A percentile compares a stretch with the other conserved stretches of the same genome.
phyloP scores from a whole-genome alignment of 2,329 filamentous ascomycete species.

The Magnaporthales sp. region DNA sequence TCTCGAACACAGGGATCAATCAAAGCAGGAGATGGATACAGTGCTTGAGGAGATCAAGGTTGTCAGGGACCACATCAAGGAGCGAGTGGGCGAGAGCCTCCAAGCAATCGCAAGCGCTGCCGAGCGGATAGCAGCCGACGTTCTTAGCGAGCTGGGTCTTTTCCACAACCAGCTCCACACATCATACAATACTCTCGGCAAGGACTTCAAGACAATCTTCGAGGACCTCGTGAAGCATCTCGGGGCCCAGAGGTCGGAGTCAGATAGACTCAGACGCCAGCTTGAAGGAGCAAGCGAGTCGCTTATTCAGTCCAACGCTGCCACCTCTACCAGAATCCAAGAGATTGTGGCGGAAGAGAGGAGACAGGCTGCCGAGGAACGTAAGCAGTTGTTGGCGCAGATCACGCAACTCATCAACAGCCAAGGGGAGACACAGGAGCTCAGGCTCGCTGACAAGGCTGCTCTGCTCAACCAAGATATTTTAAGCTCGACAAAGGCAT shows the following conservation, averaged over 20 bases:
- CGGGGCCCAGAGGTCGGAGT: slow-evolving; percentile 67
- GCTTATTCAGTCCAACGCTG: slow-evolving; percentile 59
- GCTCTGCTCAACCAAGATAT: slow-evolving; percentile 57
- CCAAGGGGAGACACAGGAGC: slow-evolving; percentile 65
- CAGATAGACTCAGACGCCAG: slow-evolving; percentile 62
- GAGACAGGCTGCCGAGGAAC: slow-evolving; percentile 61
- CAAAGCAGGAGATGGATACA: slow-evolving; percentile 81
- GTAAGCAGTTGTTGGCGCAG: slow-evolving; percentile 63
- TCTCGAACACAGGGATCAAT: slow-evolving; percentile 55
- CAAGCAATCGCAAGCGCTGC: slow-evolving; percentile 76
- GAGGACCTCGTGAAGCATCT: slow-evolving; percentile 72
- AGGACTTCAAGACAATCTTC: slow-evolving; percentile 79
- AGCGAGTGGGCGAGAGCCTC: slow-evolving; percentile 74
- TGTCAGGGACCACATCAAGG: slow-evolving; percentile 82
- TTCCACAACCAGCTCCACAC: slow-evolving; percentile 75
- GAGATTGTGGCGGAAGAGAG: slow-evolving; percentile 70
- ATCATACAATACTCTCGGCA: slow-evolving; percentile 76
- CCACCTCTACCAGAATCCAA: slow-evolving; percentile 58
- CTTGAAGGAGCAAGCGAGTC: slow-evolving; percentile 61
- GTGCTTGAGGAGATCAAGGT: slow-evolving; percentile 86
- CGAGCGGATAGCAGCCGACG: slow-evolving; percentile 81
- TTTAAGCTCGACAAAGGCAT: slow-evolving; percentile 49
- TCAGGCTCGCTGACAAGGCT: slow-evolving; percentile 57
- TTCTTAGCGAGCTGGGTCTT: slow-evolving; percentile 73
- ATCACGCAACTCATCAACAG: slow-evolving; percentile 70